A percentile compares a stretch with the other conserved stretches of the same genome.
Conservation (phyloP, 306 rosid species). For the Corylus avellana region DNA sequence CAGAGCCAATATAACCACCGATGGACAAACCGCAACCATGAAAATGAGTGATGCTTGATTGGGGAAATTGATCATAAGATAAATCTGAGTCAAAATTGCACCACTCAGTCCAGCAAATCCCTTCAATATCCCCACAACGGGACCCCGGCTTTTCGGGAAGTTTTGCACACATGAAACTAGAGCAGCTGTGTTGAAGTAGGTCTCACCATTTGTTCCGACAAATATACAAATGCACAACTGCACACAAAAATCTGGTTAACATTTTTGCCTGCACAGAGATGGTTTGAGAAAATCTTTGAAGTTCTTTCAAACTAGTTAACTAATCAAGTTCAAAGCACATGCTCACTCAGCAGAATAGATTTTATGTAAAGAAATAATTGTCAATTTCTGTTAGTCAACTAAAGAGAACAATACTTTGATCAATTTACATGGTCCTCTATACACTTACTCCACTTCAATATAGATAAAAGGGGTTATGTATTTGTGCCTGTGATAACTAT, state of each 20-base stretch:
- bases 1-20: slow-evolving; percentile 51
- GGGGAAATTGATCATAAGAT: slow-evolving; percentile 49
- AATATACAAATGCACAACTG: slow-evolving; percentile 69
- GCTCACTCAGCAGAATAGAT: background rate
- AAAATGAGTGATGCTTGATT: slow-evolving; percentile 53
- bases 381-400: background rate
- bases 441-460: background rate
- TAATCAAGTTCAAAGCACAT: background rate
- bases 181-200: slow-evolving; percentile 77
- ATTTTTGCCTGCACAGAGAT: background rate
- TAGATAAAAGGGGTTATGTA: slow-evolving; percentile 1
- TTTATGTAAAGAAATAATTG: background rate
- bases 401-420: background rate
- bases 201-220: slow-evolving; percentile 75
- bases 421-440: background rate
- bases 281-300: background rate
- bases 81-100: slow-evolving; percentile 65
- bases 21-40: slow-evolving; percentile 68
- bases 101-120: slow-evolving; percentile 75
- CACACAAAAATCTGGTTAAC: slow-evolving; percentile 30
- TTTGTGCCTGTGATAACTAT: background rate
- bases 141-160: slow-evolving; percentile 72
- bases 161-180: slow-evolving; percentile 69
- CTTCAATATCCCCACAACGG: slow-evolving; percentile 70
- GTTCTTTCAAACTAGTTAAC: background rate